Base-by-base conservation (phyloP, 2,329 filamentous ascomycete species). In the Exophiala spinifera region DNA sequence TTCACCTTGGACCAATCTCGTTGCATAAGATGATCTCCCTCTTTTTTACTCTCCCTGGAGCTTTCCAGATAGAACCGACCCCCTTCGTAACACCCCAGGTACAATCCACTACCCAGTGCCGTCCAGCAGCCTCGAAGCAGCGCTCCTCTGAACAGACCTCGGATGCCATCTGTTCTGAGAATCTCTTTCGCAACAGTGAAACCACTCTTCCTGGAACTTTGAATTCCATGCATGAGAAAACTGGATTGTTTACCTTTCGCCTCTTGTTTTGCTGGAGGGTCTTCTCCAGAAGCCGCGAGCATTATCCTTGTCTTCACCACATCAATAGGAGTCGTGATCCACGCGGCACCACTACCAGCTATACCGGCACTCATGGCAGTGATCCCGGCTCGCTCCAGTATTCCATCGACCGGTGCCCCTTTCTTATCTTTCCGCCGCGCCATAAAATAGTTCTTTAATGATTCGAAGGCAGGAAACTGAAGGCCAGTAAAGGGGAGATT, bases 241-340 rank as follows among this genome's bases (percentile, higher is more conserved):
- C 43, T 59, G 4, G 55, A 53, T 4, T 53, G 40, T 20, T 55
- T 60, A 2, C 58, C 19, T 31, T 60, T 56, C 36, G 45, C 25
- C 28, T 61, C 53, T 15, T 46, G 55, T 36, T 44, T 37, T 2
- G 19, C 20, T 10, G 40, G 44, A 21, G 36, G 39, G 61, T 67
- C 59, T 19, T 73, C 68, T 13, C 74, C 76, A 23, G 57, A 60
- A 10, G 84, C 84, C 25, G 80, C 78, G 21, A 96, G 76, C 91
- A 95, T 96, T 72, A 95, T 87, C 46, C 89, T 76, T 60, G 91
- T 95, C 76, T 96, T 95, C 20, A 96, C 81, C 8, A 95, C 89
- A 70, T 96, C 91, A 51, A 91, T 83, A 0, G 91, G 91, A 47
- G 91, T 95, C 1, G 91, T 96, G n/a, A 94, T 69, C 8, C 88